Base-by-base conservation (phyloP, 139 green algal species). In the Penium margaritaceum region DNA sequence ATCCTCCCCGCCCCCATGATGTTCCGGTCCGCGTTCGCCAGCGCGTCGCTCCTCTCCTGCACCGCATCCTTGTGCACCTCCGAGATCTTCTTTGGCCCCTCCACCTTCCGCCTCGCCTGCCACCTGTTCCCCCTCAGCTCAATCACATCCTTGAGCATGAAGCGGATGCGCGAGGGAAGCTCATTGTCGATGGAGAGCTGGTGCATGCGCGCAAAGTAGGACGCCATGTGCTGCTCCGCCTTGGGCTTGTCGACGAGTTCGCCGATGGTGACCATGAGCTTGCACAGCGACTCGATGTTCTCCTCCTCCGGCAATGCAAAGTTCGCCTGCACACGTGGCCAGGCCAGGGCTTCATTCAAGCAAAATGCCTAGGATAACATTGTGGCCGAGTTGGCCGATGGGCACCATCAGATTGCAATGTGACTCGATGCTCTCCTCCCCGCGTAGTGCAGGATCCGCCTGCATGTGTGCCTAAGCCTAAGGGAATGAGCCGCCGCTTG, bases 211-310 rank as follows among this genome's bases (percentile, higher is more conserved):
- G 32, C 33, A 65, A 88, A 82, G 51, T 88, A 88, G 14, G 72
- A 72, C 19, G 85, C 65, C 27, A 88, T 85, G 76, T 84, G 46
- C n/a, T 55, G 27, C 70, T 85, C 75, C 2, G 76, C 72, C 32
- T 87, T 82, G 5, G 64, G 72, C n/a, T 84, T 72, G 64, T 88
- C 83, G 44, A 88, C 41, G n/a, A 67, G 62, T 24, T 30, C 33
- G 19, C 83, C 83, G 19, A 88, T 81, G 2, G 94, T 98, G 35
- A 68, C 78, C 58, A 99, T 73, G 67, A 99, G 91, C 89, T 98
- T 97, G 86, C 88, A 95, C 51, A 98, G 78, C 76, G 91, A 95
- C 88, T 99, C 94, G 12, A 99, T 84, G 62, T 96, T 90, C 83
- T 99, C 94, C 39, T 86, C 89, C 0, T 89, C 76, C n/a, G 76